Evolutionary conservation across 768 basidiomycete species (phyloP).

Genomic region (Collybia sp.): DNA sequence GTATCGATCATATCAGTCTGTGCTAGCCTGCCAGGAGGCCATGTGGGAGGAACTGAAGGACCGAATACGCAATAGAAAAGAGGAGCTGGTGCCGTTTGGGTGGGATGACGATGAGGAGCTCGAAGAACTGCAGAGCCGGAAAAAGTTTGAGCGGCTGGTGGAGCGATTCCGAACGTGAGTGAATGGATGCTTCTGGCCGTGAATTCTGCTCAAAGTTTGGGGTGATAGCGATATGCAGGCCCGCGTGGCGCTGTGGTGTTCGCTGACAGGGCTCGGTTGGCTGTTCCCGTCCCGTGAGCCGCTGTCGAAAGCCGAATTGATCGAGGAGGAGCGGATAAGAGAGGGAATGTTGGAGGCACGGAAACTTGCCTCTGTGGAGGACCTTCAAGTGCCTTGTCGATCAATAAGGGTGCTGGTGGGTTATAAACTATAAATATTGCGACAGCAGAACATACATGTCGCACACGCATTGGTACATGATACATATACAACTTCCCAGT

Average conservation of each 20-base stretch:
- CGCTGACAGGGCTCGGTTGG: constrained; percentile 56
- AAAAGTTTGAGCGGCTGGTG: constrained; percentile 54
- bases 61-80: constrained; percentile 51
- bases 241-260: constrained; percentile 61
- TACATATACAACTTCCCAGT: too few relatives aligned
- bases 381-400: constrained; percentile 49
- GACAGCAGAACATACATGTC: background rate
- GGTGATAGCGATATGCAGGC: constrained; percentile 57
- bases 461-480: background rate
- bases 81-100: constrained; percentile 52
- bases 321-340: constrained; percentile 61
- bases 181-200: constrained; percentile 1
- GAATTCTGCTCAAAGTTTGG: constrained; percentile 1
- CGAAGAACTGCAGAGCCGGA: constrained; percentile 48
- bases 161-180: constrained; percentile 54
- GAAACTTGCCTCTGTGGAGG: constrained; percentile 45
- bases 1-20: constrained; percentile 54
- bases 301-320: constrained; percentile 62
- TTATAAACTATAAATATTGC: constrained; percentile 35
- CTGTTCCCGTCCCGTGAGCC: constrained; percentile 54
- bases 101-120: constrained; percentile 69
- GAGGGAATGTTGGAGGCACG: constrained; percentile 59
- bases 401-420: constrained; percentile 60
- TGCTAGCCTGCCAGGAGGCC: constrained; percentile 64
- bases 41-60: constrained; percentile 76